phyloP scores from a whole-genome alignment of 2,329 filamentous ascomycete genomes.

The Fusarium lateritium region DNA sequence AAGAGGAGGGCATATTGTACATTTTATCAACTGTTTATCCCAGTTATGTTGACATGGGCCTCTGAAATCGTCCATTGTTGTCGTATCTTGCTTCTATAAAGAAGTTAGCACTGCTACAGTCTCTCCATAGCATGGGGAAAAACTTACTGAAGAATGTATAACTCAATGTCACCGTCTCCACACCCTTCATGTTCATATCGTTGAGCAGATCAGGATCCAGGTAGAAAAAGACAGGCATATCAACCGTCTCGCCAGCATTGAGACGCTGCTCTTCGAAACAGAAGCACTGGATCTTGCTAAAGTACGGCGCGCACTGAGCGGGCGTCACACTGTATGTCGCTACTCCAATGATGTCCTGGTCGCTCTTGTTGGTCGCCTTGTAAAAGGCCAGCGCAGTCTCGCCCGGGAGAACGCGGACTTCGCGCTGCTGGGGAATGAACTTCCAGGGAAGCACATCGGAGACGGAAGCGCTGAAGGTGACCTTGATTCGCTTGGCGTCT shows the following conservation, averaged over 20 bases:
- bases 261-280: slow-evolving; percentile 98
- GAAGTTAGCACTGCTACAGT: slow-evolving; percentile 53
- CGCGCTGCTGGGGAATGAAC: slow-evolving; percentile 95
- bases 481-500: slow-evolving; percentile 85
- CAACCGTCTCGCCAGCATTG: slow-evolving; percentile 95
- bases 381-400: slow-evolving; percentile 98
- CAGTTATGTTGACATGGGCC: slow-evolving; percentile 52
- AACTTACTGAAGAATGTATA: slow-evolving; percentile 98
- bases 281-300: slow-evolving; percentile 99
- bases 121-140: not conserved
- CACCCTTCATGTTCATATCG: slow-evolving; percentile 91
- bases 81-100: slow-evolving; percentile 62
- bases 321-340: slow-evolving; percentile 98
- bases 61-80: slow-evolving; percentile 61
- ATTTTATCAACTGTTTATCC: slow-evolving; percentile 28
- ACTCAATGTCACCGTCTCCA: slow-evolving; percentile 94
- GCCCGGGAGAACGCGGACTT: slow-evolving; percentile 94
- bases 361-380: slow-evolving; percentile 92
- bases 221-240: slow-evolving; percentile 99
- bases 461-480: slow-evolving; percentile 96
- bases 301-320: slow-evolving; percentile 95
- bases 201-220: slow-evolving; percentile 95
- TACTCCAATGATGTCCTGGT: slow-evolving; percentile 96
- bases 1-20: slow-evolving; percentile 44
- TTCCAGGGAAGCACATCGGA: slow-evolving; percentile 98